phyloP scores from a whole-genome alignment of 2,329 filamentous ascomycete species.

The Colletotrichum cereale region DNA sequence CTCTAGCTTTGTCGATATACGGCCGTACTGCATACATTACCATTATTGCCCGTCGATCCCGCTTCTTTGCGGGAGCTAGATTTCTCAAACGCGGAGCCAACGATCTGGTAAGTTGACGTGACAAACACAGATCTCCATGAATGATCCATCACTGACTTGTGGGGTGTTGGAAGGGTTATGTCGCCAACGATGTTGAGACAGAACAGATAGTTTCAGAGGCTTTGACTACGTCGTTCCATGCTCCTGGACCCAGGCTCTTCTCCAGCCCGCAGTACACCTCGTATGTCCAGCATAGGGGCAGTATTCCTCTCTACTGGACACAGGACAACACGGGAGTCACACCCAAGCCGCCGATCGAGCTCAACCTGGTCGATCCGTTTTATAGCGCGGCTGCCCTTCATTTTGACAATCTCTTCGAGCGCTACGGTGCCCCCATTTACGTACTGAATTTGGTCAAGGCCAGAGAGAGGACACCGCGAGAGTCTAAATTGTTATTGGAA shows the following conservation, averaged over 20 bases:
- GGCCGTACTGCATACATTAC: constrained; percentile 92
- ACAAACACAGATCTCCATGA: background rate
- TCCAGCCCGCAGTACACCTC: constrained; percentile 94
- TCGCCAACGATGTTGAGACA: constrained; percentile 98
- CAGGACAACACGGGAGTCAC: constrained; percentile 96
- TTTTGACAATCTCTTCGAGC: constrained; percentile 93
- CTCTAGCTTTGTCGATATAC: constrained; percentile 80
- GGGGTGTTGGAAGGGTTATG: constrained; percentile 74
- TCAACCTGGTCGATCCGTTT: constrained; percentile 96
- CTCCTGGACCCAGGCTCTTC: constrained; percentile 86
- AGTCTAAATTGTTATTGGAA: constrained; percentile 90
- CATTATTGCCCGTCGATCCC: constrained; percentile 90
- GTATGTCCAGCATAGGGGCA: constrained; percentile 95
- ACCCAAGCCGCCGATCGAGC: constrained; percentile 94
- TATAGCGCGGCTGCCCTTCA: constrained; percentile 93
- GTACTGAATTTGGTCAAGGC: constrained; percentile 92
- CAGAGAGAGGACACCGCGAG: constrained; percentile 87
- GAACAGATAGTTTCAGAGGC: constrained; percentile 98
- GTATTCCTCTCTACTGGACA: constrained; percentile 97
- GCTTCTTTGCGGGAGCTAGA: constrained; percentile 92
- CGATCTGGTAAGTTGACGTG: constrained; percentile 68
- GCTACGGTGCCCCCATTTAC: constrained; percentile 93
- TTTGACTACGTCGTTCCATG: constrained; percentile 94
- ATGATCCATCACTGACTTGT: background rate
- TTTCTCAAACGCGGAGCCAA: constrained; percentile 97